Percentiles rank a stretch among this genome's conserved stretches.
phyloP scores from a whole-genome alignment of 768 basidiomycete genomes.

The Amanita muscaria region DNA sequence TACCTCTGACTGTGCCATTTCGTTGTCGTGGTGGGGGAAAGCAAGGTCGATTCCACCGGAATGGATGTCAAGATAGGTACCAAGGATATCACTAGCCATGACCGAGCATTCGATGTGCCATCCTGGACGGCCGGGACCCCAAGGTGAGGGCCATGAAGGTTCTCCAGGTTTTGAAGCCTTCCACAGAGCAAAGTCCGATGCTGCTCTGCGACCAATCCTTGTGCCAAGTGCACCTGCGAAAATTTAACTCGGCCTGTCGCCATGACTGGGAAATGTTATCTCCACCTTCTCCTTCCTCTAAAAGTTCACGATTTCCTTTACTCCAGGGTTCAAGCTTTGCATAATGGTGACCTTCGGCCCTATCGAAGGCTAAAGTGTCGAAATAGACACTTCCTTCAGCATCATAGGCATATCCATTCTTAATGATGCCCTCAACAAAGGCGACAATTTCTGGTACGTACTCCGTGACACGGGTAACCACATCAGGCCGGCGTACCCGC shows the following conservation, averaged over 20 bases:
- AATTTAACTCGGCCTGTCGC: not conserved
- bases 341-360: constrained; percentile 69
- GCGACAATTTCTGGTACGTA: constrained; percentile 92
- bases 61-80: constrained; percentile 92
- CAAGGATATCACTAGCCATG: constrained; percentile 90
- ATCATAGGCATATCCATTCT: constrained; percentile 74
- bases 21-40: constrained; percentile 99
- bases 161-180: constrained; percentile 95
- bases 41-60: constrained; percentile 94
- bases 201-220: constrained; percentile 60
- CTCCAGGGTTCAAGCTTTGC: constrained; percentile 96
- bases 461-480: constrained; percentile 90
- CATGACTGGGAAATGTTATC: constrained; percentile 34
- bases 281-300: constrained; percentile 97
- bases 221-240: constrained; percentile 29
- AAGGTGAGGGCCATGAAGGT: constrained; percentile 92
- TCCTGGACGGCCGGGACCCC: constrained; percentile 93
- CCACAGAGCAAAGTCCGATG: constrained; percentile 96
- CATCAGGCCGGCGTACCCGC: constrained; percentile 80
- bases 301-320: constrained; percentile 82
- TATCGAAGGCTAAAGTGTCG: constrained; percentile 77
- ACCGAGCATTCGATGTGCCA: constrained; percentile 99
- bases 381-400: constrained; percentile 83
- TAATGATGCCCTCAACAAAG: constrained; percentile 79
- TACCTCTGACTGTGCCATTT: constrained; percentile 95